Evolutionary conservation across 495 filamentous ascomycete genomes (phyloP), one percentile per base, ranked within the genome.

Genomic region (Xylaria scruposa): DNA sequence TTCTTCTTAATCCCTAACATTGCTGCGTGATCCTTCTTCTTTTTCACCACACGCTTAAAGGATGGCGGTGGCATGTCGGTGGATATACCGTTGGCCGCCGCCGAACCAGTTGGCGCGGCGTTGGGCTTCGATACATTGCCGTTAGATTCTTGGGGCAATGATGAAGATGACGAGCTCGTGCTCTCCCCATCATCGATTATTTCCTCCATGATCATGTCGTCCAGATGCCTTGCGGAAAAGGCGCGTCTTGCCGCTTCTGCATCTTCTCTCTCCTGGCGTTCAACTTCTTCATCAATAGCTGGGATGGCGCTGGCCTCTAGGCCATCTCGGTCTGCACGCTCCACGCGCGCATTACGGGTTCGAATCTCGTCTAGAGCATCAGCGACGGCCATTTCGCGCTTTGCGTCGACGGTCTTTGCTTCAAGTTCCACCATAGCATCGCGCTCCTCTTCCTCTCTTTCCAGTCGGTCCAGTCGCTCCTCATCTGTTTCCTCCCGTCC

Each of bases 351-450:
- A 84, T 98, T 99, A 74, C 95, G 82, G 49, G 90, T 94, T 70
- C 96, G 85, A 59, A 98, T 98, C 83, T 98, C 94, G 81, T 99
- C 97, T 73, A 99, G 82, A 40, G 94, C 94, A 84, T 99, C 97
- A 46, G 97, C 97, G 74, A 98, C 92, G 60, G 91, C 92, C 97
- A 99, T 98, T 84, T 98, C 97, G 68, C 91, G 85, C 85, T 96
- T 97, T n/a, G 94, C 93, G 80, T 99, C 97, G 36, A 90, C 82
- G 69, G 94, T 97, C 38, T 94, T 94, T 10, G 88, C 90, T 80
- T 99, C 96, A 53, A 99, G 85, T 83, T 96, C 91, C 56, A 87
- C 90, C 81, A 99, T 99, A 5, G 94, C 92, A 79, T 97, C 93
- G 70, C 94, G 93, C 76, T 90, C 87, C 74, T 88, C 86, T 68